Conservation (phyloP, 805 yeast genomes). For the Nadsonia fulvescens region DNA sequence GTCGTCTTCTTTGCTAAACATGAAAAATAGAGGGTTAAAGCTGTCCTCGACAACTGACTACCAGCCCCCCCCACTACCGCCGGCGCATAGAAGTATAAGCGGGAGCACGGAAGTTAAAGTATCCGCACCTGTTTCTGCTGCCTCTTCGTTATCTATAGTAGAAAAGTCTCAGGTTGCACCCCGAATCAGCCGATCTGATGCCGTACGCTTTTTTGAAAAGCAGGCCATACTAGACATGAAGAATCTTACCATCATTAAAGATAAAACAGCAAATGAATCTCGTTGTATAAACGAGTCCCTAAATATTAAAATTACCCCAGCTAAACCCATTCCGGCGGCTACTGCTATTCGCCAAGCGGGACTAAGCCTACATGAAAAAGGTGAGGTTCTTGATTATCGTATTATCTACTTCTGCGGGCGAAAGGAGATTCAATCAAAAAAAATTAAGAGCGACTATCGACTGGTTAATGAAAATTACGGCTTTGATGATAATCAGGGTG, state of each 20-base stretch:
- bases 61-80: too few relatives aligned
- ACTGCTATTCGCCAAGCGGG: conserved; percentile 8
- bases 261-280: conserved; percentile 4
- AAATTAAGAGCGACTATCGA: conserved; percentile 11
- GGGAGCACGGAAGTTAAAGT: too few relatives aligned
- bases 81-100: too few relatives aligned
- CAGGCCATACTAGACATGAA: conserved; percentile 7
- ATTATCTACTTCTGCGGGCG: conserved; percentile 35
- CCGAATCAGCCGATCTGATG: too few relatives aligned
- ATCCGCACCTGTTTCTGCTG: too few relatives aligned
- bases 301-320: conserved; percentile 5
- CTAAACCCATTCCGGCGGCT: conserved; percentile 10
- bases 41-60: too few relatives aligned
- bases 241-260: conserved; percentile 7
- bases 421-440: conserved; percentile 9
- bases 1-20: too few relatives aligned
- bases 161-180: too few relatives aligned
- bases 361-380: conserved; percentile 38
- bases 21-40: too few relatives aligned
- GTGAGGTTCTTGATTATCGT: conserved; percentile 35
- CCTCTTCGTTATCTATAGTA: too few relatives aligned
- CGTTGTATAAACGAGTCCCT: conserved; percentile 5
- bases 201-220: too few relatives aligned
- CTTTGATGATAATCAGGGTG: conserved; percentile 52
- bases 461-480: conserved; percentile 33